A percentile compares a stretch with the other conserved stretches of the same genome.
Conservation (phyloP, 2,329 filamentous ascomycete genomes). For the Penicillium sp. region DNA sequence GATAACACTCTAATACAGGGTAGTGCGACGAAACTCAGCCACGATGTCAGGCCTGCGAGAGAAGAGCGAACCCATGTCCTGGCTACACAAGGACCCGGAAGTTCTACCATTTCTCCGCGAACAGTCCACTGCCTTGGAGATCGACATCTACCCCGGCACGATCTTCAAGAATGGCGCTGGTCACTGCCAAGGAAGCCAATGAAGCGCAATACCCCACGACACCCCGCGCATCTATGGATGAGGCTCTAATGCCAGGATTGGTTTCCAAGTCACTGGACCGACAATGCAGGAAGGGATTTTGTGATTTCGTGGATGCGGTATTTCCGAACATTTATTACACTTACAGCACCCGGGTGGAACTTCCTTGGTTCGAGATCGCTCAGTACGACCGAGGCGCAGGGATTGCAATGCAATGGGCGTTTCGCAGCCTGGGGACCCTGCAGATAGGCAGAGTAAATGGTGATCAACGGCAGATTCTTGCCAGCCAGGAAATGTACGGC, state of each 20-base stretch:
- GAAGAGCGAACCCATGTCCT: slow-evolving; percentile 11
- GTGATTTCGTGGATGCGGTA: slow-evolving; percentile 11
- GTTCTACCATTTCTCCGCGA: slow-evolving; percentile 11
- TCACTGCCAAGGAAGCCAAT: background rate
- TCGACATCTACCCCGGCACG: background rate
- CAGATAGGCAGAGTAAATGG: slow-evolving; percentile 12
- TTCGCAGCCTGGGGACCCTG: slow-evolving; percentile 12
- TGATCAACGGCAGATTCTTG: slow-evolving; percentile 9
- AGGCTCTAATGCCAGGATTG: slow-evolving; percentile 7
- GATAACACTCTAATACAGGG: background rate
- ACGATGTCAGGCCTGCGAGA: slow-evolving; percentile 15
- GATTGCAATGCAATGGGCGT: slow-evolving; percentile 6
- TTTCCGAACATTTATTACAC: slow-evolving; percentile 14
- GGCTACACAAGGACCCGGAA: slow-evolving; percentile 15
- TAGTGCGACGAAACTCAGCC: slow-evolving; percentile 19
- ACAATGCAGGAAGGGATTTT: slow-evolving; percentile 14
- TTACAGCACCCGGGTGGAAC: slow-evolving; percentile 12
- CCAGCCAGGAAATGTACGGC: slow-evolving; percentile 17
- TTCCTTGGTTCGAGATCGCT: slow-evolving; percentile 18
- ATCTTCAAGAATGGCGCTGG: background rate
- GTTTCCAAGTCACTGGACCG: slow-evolving; percentile 7
- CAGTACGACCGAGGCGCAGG: slow-evolving; percentile 7
- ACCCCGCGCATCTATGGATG: slow-evolving; percentile 11
- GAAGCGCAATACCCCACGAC: too few species aligned
- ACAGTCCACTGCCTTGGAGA: background rate